Conservation (phyloP, 129 eudicot genomes). For the Centaurea solstitialis region DNA sequence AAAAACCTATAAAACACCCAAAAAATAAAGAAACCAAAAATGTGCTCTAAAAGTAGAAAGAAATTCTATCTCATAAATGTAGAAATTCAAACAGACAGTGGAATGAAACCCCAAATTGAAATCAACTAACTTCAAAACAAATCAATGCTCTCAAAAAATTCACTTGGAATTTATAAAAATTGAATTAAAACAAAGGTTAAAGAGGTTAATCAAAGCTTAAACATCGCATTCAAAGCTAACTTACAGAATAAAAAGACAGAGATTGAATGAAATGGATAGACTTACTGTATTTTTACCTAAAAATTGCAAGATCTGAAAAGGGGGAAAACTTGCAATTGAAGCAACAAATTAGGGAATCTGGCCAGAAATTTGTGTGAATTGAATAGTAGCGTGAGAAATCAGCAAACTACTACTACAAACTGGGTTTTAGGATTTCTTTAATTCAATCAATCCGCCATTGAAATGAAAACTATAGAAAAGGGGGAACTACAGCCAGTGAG, state of each 20-base stretch:
- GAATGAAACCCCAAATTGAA: constrained; percentile 8
- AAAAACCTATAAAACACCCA: constrained; percentile 13
- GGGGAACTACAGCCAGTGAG: constrained; percentile 2
- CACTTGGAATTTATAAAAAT: background rate
- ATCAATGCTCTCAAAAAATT: background rate
- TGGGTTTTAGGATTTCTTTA: constrained; percentile 25
- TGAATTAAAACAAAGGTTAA: constrained; percentile 8
- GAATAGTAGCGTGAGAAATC: constrained; percentile 19
- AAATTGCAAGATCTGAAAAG: constrained; percentile 31
- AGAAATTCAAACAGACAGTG: background rate
- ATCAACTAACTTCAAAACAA: background rate
- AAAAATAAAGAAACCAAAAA: constrained; percentile 15
- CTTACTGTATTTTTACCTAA: constrained; percentile 9
- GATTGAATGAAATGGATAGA: background rate
- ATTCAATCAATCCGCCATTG: constrained; percentile 7
- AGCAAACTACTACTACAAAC: constrained; percentile 15
- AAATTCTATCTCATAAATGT: background rate
- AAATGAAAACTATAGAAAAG: constrained; percentile 9
- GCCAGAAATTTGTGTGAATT: constrained; percentile 10
- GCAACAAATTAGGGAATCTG: constrained; percentile 27
- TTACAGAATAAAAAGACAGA: constrained; percentile 11
- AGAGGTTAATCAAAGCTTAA: constrained; percentile 2
- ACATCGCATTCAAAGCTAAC: background rate
- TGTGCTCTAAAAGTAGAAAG: constrained; percentile 2
- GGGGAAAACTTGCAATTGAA: constrained; percentile 31